Evolutionary conservation across 441 rosid species (phyloP).

Genomic region (Syzygium syzygioides): DNA sequence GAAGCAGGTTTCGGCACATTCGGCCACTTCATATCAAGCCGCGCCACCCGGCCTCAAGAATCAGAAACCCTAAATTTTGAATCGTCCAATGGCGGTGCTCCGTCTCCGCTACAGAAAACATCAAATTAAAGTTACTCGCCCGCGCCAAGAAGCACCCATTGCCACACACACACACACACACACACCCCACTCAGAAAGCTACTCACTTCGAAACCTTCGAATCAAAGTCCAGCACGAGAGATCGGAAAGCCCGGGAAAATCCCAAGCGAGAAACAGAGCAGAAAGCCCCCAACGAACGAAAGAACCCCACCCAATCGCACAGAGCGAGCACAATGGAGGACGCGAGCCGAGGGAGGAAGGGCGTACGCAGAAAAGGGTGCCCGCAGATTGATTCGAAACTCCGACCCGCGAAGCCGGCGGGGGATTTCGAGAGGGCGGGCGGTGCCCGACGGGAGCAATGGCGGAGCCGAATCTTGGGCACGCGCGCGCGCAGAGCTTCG

Average conservation of each 20-base stretch:
- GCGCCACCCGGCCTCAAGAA: conserved; percentile 18
- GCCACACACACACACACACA: not conserved
- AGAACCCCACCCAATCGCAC: conserved; percentile 32
- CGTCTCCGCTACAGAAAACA: not conserved
- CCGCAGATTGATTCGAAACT: conserved; percentile 21
- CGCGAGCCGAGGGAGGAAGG: conserved; percentile 16
- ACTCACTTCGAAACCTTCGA: conserved; percentile 17
- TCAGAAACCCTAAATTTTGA: conserved; percentile 56
- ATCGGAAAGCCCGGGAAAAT: conserved; percentile 43
- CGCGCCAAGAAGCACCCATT: conserved; percentile 6
- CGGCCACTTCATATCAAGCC: conserved; percentile 27
- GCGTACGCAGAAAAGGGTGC: conserved; percentile 23
- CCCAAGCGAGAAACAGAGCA: conserved; percentile 37
- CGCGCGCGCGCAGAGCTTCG: not conserved
- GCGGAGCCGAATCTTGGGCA: not conserved
- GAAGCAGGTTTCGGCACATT: conserved; percentile 26
- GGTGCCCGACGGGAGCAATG: not conserved
- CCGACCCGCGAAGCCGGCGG: conserved; percentile 21
- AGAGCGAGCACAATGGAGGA: conserved; percentile 35
- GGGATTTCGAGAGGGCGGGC: not conserved
- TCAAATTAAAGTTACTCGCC: not conserved
- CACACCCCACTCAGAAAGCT: conserved; percentile 24
- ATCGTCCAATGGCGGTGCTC: conserved; percentile 22
- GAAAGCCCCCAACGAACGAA: conserved; percentile 11
- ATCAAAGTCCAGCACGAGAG: conserved; percentile 36